Percentiles rank a stretch among this genome's conserved stretches.
Evolutionary conservation across 1,284 basidiomycete genomes (phyloP).

Genomic region (Ganoderma sp.): DNA sequence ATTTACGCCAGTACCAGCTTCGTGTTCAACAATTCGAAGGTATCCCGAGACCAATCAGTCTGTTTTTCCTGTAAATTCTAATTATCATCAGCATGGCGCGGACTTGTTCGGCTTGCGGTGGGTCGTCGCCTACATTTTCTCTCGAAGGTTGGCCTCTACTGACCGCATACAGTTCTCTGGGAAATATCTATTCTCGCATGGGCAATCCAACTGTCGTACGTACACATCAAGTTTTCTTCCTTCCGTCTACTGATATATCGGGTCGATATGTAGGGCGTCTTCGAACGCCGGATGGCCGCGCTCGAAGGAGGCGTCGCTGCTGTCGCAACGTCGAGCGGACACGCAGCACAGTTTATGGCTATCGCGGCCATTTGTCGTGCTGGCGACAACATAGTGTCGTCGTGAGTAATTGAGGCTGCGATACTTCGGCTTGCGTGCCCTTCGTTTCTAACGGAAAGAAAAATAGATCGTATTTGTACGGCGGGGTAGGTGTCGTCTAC

Average conservation of each 20-base stretch:
- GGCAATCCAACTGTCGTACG: slow-evolving; percentile 84
- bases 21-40: slow-evolving; percentile 81
- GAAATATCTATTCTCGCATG: slow-evolving; percentile 83
- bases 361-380: slow-evolving; percentile 67
- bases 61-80: not conserved
- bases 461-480: slow-evolving; percentile 66
- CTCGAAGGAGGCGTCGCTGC: slow-evolving; percentile 85
- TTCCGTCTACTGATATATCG: slow-evolving; percentile 35
- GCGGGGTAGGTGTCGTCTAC: slow-evolving; percentile 53
- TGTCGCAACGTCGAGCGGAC: slow-evolving; percentile 79
- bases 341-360: slow-evolving; percentile 83
- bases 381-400: slow-evolving; percentile 84
- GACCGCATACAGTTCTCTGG: slow-evolving; percentile 52
- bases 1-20: slow-evolving; percentile 83
- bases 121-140: slow-evolving; percentile 16
- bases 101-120: slow-evolving; percentile 80
- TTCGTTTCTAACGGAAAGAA: not conserved
- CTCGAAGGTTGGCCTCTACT: not conserved
- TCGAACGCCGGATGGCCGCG: slow-evolving; percentile 84
- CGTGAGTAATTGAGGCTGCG: slow-evolving; percentile 65
- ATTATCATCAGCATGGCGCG: slow-evolving; percentile 68
- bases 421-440: not conserved
- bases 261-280: slow-evolving; percentile 63
- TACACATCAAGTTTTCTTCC: slow-evolving; percentile 25
- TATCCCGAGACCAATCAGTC: slow-evolving; percentile 32